A percentile compares a stretch with the other conserved stretches of the same genome.
Conservation (phyloP, 768 basidiomycete species). For the Epithele typhae region DNA sequence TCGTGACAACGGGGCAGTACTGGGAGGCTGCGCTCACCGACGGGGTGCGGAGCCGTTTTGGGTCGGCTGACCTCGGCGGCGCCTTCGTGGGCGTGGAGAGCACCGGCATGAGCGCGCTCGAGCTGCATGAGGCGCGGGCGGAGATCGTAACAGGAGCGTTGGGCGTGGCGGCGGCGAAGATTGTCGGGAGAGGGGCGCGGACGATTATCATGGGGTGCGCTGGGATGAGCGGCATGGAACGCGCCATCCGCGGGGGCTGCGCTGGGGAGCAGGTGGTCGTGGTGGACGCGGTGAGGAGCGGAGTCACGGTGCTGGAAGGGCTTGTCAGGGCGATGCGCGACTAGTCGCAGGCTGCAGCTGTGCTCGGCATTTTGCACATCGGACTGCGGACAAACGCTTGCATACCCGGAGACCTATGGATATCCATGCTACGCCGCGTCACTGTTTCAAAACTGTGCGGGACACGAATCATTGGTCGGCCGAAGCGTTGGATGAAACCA, state of each 20-base stretch:
- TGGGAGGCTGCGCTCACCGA: slow-evolving; percentile 28
- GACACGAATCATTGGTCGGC: too few species aligned
- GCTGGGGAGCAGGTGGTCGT: slow-evolving; percentile 7
- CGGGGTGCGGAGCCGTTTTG: slow-evolving; percentile 21
- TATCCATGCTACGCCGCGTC: too few species aligned
- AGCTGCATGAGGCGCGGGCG: slow-evolving; percentile 25
- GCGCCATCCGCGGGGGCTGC: slow-evolving; percentile 14
- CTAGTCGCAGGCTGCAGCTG: too few species aligned
- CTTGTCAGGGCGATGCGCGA: slow-evolving; percentile 6
- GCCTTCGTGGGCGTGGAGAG: slow-evolving; percentile 29
- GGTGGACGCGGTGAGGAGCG: slow-evolving; percentile 18
- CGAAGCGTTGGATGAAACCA: too few species aligned
- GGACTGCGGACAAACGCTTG: too few species aligned
- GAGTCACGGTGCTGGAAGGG: slow-evolving; percentile 16
- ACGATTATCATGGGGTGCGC: slow-evolving; percentile 22
- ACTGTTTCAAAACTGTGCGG: too few species aligned
- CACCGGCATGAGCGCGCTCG: slow-evolving; percentile 30
- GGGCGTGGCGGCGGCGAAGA: slow-evolving; percentile 20
- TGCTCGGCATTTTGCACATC: too few species aligned
- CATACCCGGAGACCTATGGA: too few species aligned
- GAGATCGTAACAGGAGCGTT: slow-evolving; percentile 24
- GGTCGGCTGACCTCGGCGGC: slow-evolving; percentile 9
- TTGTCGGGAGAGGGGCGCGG: slow-evolving; percentile 18
- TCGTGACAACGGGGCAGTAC: slow-evolving; percentile 33
- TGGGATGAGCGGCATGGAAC: slow-evolving; percentile 24